Percentiles rank a stretch among this genome's conserved stretches.
Evolutionary conservation across 371 early-diverging fungal genomes (phyloP).

Genomic region (Zychaea mexicana): DNA sequence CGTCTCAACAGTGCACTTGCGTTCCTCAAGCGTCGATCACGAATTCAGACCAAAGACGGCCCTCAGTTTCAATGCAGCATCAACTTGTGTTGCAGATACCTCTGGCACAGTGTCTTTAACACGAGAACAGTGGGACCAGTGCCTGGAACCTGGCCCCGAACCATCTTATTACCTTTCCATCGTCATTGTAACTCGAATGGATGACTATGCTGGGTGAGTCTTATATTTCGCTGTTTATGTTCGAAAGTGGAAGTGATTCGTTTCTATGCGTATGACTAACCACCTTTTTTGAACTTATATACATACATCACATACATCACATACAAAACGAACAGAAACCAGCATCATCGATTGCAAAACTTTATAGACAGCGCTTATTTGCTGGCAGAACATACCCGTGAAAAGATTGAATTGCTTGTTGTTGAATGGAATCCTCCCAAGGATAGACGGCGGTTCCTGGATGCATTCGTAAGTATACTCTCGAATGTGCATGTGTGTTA

Average conservation of each 20-base stretch:
- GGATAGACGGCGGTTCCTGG: slow-evolving; percentile 34
- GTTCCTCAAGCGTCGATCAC: slow-evolving; percentile 1
- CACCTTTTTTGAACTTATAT: neutral
- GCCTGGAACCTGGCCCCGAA: slow-evolving; percentile 28
- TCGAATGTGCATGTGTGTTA: neutral
- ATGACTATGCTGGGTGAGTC: slow-evolving; percentile 49
- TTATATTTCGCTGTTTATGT: neutral
- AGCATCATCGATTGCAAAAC: slow-evolving; percentile 48
- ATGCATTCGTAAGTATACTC: slow-evolving; percentile 36
- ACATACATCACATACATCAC: too few relatives aligned
- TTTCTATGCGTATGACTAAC: too few relatives aligned
- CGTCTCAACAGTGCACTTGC: slow-evolving; percentile 13
- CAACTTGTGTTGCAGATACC: slow-evolving; percentile 20
- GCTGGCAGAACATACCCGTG: slow-evolving; percentile 40
- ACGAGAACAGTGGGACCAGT: slow-evolving; percentile 31
- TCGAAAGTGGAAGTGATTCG: neutral
- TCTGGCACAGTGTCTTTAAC: slow-evolving; percentile 12
- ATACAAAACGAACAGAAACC: slow-evolving; percentile 28
- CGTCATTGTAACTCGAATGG: slow-evolving; percentile 50
- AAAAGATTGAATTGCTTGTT: slow-evolving; percentile 43
- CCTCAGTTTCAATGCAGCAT: neutral
- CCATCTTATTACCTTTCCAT: slow-evolving; percentile 37
- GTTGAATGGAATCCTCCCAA: slow-evolving; percentile 51
- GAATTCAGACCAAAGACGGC: neutral
- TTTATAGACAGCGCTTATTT: slow-evolving; percentile 44